Percentiles rank a stretch among this genome's conserved stretches.
Evolutionary conservation across 345 rosid species (phyloP).

Genomic region (Salix dunnii): DNA sequence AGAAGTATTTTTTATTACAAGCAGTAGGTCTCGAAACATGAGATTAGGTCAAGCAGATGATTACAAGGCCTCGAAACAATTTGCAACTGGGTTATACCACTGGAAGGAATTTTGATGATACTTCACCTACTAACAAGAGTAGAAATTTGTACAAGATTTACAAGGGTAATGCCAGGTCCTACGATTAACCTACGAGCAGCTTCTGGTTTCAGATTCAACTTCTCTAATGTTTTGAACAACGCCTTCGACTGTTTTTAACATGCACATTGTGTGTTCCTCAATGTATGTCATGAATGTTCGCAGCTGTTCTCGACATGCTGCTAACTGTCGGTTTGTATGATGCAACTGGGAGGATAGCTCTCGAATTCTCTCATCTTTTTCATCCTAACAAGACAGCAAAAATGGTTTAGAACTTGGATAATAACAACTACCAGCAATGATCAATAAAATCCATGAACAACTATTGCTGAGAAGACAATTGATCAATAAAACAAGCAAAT

Average conservation of each 20-base stretch:
- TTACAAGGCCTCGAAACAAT: neutral
- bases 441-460: neutral
- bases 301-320: constrained; percentile 57
- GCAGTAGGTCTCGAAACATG: no score
- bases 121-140: neutral
- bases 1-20: no score
- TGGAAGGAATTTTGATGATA: neutral
- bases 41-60: neutral
- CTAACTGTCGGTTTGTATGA: constrained; percentile 59
- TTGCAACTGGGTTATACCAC: neutral
- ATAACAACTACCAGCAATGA: no score
- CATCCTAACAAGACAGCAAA: constrained; percentile 34
- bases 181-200: no score
- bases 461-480: no score
- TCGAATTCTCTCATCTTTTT: constrained; percentile 65
- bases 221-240: constrained; percentile 54
- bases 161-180: neutral
- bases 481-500: no score
- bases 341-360: constrained; percentile 56
- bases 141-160: neutral
- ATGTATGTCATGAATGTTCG: constrained; percentile 51
- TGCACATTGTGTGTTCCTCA: constrained; percentile 49
- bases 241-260: constrained; percentile 44
- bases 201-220: constrained; percentile 30
- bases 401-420: neutral